Evolutionary conservation across 2,329 filamentous ascomycete genomes (phyloP).

Genomic region (Paraphaeosphaeria minitans): DNA sequence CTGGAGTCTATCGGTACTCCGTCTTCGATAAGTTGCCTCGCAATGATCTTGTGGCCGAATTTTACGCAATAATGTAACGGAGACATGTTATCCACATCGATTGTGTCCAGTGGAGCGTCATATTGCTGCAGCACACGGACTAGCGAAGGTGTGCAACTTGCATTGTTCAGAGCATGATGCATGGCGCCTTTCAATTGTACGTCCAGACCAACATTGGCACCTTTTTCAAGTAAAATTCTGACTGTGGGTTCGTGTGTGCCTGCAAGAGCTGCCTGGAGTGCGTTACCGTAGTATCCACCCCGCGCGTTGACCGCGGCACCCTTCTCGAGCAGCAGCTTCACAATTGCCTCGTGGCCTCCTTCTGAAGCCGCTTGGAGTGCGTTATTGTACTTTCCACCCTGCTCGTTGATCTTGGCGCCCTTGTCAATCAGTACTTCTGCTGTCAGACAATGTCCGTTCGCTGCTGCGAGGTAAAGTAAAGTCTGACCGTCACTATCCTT

Average conservation of each 20-base stretch:
- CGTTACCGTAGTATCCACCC: no score
- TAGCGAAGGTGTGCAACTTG: not conserved
- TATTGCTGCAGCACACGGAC: not conserved
- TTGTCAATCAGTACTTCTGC: constrained; percentile 19
- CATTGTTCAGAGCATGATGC: not conserved
- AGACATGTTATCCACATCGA: constrained; percentile 14
- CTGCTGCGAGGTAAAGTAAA: constrained; percentile 16
- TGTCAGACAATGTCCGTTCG: constrained; percentile 17
- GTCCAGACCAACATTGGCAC: not conserved
- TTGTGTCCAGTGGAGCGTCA: constrained; percentile 5
- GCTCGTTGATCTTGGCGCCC: no score
- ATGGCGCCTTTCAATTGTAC: not conserved
- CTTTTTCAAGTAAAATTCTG: not conserved
- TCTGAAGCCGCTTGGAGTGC: no score
- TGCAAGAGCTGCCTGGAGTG: no score
- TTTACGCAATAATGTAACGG: constrained; percentile 17
- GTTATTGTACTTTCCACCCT: no score
- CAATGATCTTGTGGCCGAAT: constrained; percentile 10
- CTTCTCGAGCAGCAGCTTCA: no score
- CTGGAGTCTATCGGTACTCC: constrained; percentile 11
- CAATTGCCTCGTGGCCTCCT: no score
- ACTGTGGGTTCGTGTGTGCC: not conserved
- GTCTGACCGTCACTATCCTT: constrained; percentile 14
- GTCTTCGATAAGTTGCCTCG: constrained; percentile 12
- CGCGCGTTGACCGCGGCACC: no score